Percentiles rank a stretch among this genome's conserved stretches.
These are phyloP conservation scores for Diaporthe sp. DNA, from an alignment of 2,329 filamentous ascomycete genomes.

Conservation along the genomic window DNA sequence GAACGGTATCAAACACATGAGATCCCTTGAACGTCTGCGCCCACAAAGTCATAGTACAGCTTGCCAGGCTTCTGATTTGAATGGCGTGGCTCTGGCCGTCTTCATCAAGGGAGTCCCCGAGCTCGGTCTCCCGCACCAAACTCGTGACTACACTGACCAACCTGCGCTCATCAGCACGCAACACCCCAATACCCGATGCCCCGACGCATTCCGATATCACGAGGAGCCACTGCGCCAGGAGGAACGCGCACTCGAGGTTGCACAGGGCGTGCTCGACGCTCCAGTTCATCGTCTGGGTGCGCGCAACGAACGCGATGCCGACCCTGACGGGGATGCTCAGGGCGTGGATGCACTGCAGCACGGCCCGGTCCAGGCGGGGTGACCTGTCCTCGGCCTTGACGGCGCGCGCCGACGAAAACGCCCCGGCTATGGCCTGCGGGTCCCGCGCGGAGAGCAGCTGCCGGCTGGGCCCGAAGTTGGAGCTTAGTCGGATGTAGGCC, in stretches of 20 bases:
- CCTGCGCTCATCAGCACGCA: conserved; percentile 4
- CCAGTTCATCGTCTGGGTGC: conserved; percentile 68
- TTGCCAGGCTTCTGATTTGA: neutral
- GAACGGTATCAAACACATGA: neutral
- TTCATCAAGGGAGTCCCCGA: neutral
- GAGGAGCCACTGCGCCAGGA: conserved; percentile 59
- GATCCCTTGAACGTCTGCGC: conserved; percentile 1
- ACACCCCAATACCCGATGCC: neutral
- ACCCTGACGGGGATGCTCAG: conserved; percentile 67
- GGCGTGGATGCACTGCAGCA: conserved; percentile 67
- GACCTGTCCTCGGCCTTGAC: conserved; percentile 52
- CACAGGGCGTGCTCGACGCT: conserved; percentile 68
- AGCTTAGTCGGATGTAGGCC: conserved; percentile 49
- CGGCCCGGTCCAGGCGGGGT: conserved; percentile 61
- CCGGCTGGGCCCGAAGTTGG: conserved; percentile 49
- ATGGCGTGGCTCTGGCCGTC: neutral
- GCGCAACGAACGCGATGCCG: conserved; percentile 66
- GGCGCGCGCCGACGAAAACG: conserved; percentile 32
- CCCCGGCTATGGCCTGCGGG: conserved; percentile 35
- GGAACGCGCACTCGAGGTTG: conserved; percentile 65
- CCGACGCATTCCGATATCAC: conserved; percentile 27
- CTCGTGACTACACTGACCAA: neutral
- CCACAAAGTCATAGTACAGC: neutral
- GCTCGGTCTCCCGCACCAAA: conserved; percentile 1
- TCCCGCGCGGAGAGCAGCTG: conserved; percentile 52